Percentiles rank a stretch among this genome's conserved stretches.
Evolutionary conservation across 345 rosid genomes (phyloP).

Genomic region (Crucihimalaya himalaica): DNA sequence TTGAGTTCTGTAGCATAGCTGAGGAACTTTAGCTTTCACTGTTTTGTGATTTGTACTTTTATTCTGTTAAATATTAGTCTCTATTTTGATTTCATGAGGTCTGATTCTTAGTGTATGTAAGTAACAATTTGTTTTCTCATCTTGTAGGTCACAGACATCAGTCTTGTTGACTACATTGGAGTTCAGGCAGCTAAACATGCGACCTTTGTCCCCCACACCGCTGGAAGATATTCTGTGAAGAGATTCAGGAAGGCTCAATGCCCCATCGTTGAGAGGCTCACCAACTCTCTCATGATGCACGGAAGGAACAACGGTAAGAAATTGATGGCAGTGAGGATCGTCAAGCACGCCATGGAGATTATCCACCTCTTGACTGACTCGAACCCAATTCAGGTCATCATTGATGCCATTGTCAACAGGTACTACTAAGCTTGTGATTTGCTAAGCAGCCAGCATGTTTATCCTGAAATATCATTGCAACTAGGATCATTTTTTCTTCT

Average conservation of each 20-base stretch:
- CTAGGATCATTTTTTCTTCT: background rate
- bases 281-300: conserved; percentile 90
- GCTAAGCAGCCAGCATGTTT: background rate
- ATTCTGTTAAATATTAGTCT: background rate
- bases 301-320: conserved; percentile 88
- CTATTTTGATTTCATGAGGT: background rate
- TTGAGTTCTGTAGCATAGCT: background rate
- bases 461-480: background rate
- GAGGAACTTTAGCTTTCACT: background rate
- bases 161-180: conserved; percentile 65
- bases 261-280: conserved; percentile 81
- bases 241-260: conserved; percentile 89
- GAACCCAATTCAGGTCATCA: conserved; percentile 80
- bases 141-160: conserved; percentile 58
- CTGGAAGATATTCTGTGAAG: conserved; percentile 83
- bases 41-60: background rate
- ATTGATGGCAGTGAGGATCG: conserved; percentile 67
- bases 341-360: conserved; percentile 83
- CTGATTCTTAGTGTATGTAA: background rate
- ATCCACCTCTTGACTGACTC: conserved; percentile 65
- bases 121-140: background rate
- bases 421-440: conserved; percentile 28
- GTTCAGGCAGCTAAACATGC: conserved; percentile 69
- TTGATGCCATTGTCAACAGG: conserved; percentile 83
- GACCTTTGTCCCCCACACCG: conserved; percentile 75